A percentile compares a stretch with the other conserved stretches of the same genome.
These are phyloP conservation scores for Dioscorea zingiberensis DNA, from an alignment of 106 monocot species.

Conservation along the genomic window DNA sequence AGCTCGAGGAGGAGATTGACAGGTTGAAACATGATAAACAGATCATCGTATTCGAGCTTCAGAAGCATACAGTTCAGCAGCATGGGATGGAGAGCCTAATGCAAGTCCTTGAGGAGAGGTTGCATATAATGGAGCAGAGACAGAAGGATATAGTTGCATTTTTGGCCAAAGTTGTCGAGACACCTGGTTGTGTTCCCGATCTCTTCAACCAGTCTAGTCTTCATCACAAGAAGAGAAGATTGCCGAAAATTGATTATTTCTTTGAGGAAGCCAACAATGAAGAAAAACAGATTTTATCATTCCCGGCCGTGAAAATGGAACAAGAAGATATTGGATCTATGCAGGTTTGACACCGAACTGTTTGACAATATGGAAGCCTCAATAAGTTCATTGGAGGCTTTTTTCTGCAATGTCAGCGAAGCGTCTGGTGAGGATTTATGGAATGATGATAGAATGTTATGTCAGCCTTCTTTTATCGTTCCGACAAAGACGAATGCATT, in stretches of 20 bases:
- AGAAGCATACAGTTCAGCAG: constrained; percentile 43
- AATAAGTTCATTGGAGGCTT: constrained; percentile 65
- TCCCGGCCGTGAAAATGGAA: constrained; percentile 9
- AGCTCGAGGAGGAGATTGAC: constrained; percentile 61
- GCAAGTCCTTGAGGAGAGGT: constrained; percentile 53
- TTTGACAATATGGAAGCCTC: constrained; percentile 90
- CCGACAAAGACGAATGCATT: constrained; percentile 42
- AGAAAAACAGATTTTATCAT: constrained; percentile 17
- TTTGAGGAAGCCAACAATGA: constrained; percentile 22
- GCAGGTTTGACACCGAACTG: constrained; percentile 37
- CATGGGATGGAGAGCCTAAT: constrained; percentile 47
- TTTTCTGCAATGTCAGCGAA: constrained; percentile 51
- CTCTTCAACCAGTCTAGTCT: constrained; percentile 36
- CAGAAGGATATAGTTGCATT: constrained; percentile 42
- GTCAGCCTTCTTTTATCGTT: constrained; percentile 34
- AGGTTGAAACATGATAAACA: constrained; percentile 49
- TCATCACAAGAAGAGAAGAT: constrained; percentile 59
- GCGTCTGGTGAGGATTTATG: constrained; percentile 50
- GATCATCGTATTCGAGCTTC: constrained; percentile 40
- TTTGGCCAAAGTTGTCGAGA: constrained; percentile 33
- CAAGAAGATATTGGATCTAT: constrained; percentile 7
- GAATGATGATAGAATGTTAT: constrained; percentile 22
- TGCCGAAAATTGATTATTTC: constrained; percentile 31
- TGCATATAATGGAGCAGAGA: constrained; percentile 38
- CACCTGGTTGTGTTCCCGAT: constrained; percentile 47